These are phyloP conservation scores for Platanus orientalis DNA, from an alignment of 164 flowering plant species.

Conservation along the genomic window DNA sequence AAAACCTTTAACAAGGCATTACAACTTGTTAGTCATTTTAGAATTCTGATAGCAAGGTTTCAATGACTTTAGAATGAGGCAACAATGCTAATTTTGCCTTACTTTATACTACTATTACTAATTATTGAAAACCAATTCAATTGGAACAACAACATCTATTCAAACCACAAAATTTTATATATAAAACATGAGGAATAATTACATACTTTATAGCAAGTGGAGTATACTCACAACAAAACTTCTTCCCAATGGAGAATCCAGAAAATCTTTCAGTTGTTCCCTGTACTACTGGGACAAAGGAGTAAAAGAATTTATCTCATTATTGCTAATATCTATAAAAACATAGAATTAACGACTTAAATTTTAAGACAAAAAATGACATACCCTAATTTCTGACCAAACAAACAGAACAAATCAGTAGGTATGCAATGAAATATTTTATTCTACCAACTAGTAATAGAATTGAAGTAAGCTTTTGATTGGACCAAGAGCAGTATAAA, in stretches of 20 bases:
- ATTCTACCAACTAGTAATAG: no score
- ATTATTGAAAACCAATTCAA: no score
- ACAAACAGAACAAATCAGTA: neutral
- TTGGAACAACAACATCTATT: no score
- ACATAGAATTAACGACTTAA: neutral
- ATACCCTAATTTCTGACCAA: neutral
- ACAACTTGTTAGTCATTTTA: no score
- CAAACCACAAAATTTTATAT: no score
- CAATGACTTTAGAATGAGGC: no score
- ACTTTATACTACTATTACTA: no score
- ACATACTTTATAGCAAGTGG: neutral
- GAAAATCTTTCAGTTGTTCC: conserved; percentile 60
- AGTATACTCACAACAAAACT: conserved; percentile 59
- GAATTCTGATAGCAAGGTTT: no score
- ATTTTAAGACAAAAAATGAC: neutral
- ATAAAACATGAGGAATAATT: no score
- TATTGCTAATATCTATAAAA: neutral
- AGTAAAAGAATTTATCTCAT: neutral
- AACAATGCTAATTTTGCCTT: no score
- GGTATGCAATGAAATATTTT: neutral
- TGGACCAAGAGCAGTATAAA: neutral
- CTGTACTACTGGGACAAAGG: conserved; percentile 66
- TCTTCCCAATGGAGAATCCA: conserved; percentile 73
- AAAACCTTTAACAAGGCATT: no score
- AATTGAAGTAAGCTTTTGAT: neutral